Evolutionary conservation across 164 flowering plant genomes (phyloP).

Genomic region (Warburgia ugandensis): DNA sequence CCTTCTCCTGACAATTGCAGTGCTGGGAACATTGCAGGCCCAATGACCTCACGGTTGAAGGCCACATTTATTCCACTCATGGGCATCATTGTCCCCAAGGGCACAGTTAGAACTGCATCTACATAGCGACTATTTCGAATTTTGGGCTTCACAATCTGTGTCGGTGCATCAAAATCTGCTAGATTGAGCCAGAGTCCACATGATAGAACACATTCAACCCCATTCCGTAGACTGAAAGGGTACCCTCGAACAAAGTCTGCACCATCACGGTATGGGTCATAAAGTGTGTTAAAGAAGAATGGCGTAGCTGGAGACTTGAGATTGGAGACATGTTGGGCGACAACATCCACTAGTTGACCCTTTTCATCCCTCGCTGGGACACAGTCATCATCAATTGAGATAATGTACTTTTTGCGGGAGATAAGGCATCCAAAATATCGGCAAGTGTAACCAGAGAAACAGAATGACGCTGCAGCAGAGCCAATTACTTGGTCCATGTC

Average conservation of each 20-base stretch:
- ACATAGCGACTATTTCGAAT: conserved; percentile 58
- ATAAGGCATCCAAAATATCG: conserved; percentile 85
- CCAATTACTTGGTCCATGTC: conserved; percentile 61
- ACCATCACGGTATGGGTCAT: conserved; percentile 76
- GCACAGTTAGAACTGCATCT: conserved; percentile 87
- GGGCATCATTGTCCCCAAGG: conserved; percentile 56
- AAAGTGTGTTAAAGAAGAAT: conserved; percentile 91
- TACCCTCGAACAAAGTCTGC: conserved; percentile 95
- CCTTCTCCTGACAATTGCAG: conserved; percentile 72
- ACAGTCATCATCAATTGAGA: conserved; percentile 85
- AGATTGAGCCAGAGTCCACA: conserved; percentile 94
- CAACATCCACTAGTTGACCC: conserved; percentile 53
- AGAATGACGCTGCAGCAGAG: conserved; percentile 26
- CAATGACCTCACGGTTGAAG: conserved; percentile 57
- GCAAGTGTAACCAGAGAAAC: conserved; percentile 81
- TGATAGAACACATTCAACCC: conserved; percentile 74
- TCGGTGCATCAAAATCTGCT: conserved; percentile 90
- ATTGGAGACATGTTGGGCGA: conserved; percentile 67
- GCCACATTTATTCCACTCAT: conserved; percentile 85
- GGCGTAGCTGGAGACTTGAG: conserved; percentile 84
- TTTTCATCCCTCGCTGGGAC: conserved; percentile 61
- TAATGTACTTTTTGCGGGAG: conserved; percentile 63
- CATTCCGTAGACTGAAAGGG: conserved; percentile 85
- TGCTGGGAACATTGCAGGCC: conserved; percentile 80
- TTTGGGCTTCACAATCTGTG: conserved; percentile 73